phyloP scores from a whole-genome alignment of 2,329 filamentous ascomycete species.

The Ophiobolus disseminans region DNA sequence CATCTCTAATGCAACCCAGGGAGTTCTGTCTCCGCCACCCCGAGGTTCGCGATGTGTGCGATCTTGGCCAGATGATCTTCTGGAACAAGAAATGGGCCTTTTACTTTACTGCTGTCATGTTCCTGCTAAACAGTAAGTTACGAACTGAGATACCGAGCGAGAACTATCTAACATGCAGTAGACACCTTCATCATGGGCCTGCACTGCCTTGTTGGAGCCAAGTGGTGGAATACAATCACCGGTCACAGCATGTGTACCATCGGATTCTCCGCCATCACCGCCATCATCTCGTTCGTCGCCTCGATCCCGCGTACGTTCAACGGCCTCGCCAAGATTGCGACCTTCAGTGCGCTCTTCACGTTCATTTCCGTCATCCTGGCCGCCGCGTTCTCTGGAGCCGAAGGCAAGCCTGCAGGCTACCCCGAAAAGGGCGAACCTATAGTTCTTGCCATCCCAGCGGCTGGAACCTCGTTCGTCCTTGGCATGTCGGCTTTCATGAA shows the following conservation, averaged over 20 bases:
- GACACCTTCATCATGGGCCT: slow-evolving; percentile 59
- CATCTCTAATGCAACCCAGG: slow-evolving; percentile 58
- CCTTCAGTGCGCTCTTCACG: slow-evolving; percentile 82
- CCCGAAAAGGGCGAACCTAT: slow-evolving; percentile 64
- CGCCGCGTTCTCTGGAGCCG: slow-evolving; percentile 79
- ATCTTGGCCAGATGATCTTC: slow-evolving; percentile 95
- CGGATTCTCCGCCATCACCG: slow-evolving; percentile 76
- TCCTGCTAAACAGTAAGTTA: slow-evolving; percentile 92
- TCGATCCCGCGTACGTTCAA: slow-evolving; percentile 87
- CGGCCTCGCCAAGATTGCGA: slow-evolving; percentile 79
- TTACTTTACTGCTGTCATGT: slow-evolving; percentile 79
- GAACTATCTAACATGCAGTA: neutral
- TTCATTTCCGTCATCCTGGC: slow-evolving; percentile 88
- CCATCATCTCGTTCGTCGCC: slow-evolving; percentile 76
- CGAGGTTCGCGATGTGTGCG: slow-evolving; percentile 89
- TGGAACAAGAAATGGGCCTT: slow-evolving; percentile 79
- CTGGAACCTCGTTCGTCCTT: slow-evolving; percentile 78
- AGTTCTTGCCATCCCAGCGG: slow-evolving; percentile 71
- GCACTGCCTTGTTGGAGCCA: slow-evolving; percentile 82
- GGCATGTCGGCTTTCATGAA: slow-evolving; percentile 92
- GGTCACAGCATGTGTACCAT: slow-evolving; percentile 77
- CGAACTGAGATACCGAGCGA: slow-evolving; percentile 13
- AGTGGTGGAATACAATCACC: slow-evolving; percentile 90
- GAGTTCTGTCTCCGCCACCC: slow-evolving; percentile 90
- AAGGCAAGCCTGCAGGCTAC: slow-evolving; percentile 75